A percentile compares a stretch with the other conserved stretches of the same genome.
phyloP scores from a whole-genome alignment of 2,329 filamentous ascomycete genomes.

The Aspergillus glaucus region DNA sequence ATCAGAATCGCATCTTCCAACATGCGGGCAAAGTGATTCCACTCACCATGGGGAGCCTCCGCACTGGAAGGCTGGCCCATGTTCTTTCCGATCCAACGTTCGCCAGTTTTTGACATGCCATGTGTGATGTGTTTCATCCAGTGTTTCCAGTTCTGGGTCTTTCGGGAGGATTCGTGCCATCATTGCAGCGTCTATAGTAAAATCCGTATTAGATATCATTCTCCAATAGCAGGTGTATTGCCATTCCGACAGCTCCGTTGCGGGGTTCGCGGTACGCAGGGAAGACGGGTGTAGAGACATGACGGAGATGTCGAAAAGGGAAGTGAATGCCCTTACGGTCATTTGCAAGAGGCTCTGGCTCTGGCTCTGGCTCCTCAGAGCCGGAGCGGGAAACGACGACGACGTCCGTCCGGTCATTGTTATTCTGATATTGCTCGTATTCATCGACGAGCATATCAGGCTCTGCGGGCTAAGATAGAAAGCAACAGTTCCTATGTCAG shows the following conservation, averaged over 20 bases:
- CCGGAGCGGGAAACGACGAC: constrained; percentile 58
- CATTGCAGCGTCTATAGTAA: constrained; percentile 68
- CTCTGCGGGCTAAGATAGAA: constrained; percentile 44
- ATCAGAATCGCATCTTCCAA: constrained; percentile 15
- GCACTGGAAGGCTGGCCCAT: constrained; percentile 81
- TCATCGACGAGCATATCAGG: constrained; percentile 59
- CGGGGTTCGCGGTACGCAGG: constrained; percentile 1
- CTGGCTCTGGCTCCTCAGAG: constrained; percentile 51
- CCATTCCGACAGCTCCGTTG: constrained; percentile 6
- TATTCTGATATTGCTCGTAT: constrained; percentile 47
- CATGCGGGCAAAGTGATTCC: constrained; percentile 2
- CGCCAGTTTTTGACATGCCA: constrained; percentile 89
- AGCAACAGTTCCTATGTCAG: constrained; percentile 24
- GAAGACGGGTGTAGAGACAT: neutral
- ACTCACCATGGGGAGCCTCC: constrained; percentile 79
- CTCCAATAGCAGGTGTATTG: neutral
- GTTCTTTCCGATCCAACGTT: constrained; percentile 67
- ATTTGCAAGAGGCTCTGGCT: constrained; percentile 52
- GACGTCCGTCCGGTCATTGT: constrained; percentile 55
- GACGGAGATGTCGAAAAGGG: constrained; percentile 2
- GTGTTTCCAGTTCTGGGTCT: constrained; percentile 71
- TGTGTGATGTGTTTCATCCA: constrained; percentile 69
- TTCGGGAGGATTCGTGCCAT: constrained; percentile 70
- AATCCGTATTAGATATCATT: neutral
- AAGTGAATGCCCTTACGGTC: constrained; percentile 42